Conservation (phyloP, 805 yeast genomes). For the Cephaloascus albidus region DNA sequence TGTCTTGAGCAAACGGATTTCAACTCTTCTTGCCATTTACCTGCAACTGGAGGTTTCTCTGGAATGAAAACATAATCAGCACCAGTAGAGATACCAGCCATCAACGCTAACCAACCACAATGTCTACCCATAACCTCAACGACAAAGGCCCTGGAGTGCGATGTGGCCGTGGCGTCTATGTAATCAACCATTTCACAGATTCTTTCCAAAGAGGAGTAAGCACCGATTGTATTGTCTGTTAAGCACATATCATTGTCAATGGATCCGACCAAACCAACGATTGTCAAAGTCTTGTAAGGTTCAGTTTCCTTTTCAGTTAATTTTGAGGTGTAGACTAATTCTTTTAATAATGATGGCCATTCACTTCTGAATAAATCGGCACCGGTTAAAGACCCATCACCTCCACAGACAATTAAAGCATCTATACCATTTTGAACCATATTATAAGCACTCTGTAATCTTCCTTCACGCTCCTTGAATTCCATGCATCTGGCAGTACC, state of each 20-base stretch:
- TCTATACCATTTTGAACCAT: constrained; percentile 85
- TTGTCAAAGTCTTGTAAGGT: constrained; percentile 65
- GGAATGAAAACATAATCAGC: constrained; percentile 95
- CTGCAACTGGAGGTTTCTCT: constrained; percentile 75
- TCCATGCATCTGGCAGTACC: constrained; percentile 93
- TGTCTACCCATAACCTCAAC: constrained; percentile 99
- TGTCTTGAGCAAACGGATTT: constrained; percentile 67
- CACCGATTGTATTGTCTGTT: constrained; percentile 96
- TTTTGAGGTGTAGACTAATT: constrained; percentile 47
- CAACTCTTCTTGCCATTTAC: constrained; percentile 76
- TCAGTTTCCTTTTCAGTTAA: constrained; percentile 51
- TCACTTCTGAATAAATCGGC: constrained; percentile 91
- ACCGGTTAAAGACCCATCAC: constrained; percentile 97
- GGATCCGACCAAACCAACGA: constrained; percentile 93
- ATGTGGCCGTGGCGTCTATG: constrained; percentile 94
- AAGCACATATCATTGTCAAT: constrained; percentile 98
- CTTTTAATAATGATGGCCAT: constrained; percentile 84
- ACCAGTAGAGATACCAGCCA: constrained; percentile 95
- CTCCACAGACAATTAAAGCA: constrained; percentile 94
- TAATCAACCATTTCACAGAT: constrained; percentile 92
- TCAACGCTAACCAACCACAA: constrained; percentile 97
- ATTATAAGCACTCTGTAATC: constrained; percentile 75
- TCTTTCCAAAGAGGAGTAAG: constrained; percentile 86
- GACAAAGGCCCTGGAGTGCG: constrained; percentile 96
- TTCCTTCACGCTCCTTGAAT: constrained; percentile 79